phyloP scores from a whole-genome alignment of 345 rosid species.

The Raphanus raphanistrum region DNA sequence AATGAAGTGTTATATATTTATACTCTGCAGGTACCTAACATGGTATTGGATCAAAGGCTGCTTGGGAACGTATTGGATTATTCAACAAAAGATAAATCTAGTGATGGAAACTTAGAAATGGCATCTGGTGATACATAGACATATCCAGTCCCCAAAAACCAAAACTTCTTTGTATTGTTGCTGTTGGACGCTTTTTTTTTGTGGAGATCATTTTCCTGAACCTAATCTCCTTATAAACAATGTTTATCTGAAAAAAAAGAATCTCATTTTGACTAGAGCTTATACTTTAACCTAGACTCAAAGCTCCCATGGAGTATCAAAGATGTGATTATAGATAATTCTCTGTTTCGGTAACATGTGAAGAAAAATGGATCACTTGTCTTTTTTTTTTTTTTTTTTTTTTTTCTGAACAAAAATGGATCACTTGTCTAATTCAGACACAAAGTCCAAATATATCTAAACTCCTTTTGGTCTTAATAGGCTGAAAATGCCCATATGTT shows the following conservation, averaged over 20 bases:
- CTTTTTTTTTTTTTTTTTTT: no score
- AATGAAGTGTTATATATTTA: constrained; percentile 5
- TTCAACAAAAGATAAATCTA: constrained; percentile 25
- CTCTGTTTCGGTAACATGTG: not conserved
- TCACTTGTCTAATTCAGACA: constrained; percentile 1
- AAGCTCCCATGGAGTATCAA: not conserved
- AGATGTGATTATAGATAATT: not conserved
- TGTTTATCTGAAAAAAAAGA: constrained; percentile 9
- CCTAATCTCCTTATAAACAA: not conserved
- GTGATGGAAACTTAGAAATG: constrained; percentile 25
- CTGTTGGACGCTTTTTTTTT: not conserved
- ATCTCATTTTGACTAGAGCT: not conserved
- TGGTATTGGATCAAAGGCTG: constrained; percentile 84
- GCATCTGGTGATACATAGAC: constrained; percentile 21
- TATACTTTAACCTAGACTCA: not conserved
- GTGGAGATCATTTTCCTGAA: not conserved
- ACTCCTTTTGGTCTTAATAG: constrained; percentile 19
- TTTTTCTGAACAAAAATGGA: not conserved
- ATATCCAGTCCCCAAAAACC: not conserved
- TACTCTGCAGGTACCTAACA: constrained; percentile 65
- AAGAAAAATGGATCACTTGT: not conserved
- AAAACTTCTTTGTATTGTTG: not conserved
- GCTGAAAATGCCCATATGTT: constrained; percentile 25
- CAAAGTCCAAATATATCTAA: constrained; percentile 10
- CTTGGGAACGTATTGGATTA: constrained; percentile 65